Conservation (phyloP, 2,329 filamentous ascomycete species). For the Teratosphaeria epicoccoides region DNA sequence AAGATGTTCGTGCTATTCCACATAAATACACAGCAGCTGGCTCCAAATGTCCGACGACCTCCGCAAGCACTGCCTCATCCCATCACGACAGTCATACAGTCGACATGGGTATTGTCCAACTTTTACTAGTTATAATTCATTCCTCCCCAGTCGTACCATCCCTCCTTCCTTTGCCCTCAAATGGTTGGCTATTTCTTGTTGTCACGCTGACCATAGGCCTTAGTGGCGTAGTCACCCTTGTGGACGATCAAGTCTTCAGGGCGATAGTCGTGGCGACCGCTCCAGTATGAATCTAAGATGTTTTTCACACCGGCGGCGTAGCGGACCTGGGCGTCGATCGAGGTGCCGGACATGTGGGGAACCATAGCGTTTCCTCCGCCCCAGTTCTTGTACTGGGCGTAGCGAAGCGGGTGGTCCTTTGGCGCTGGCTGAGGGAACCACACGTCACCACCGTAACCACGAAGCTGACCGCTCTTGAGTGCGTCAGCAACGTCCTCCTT, state of each 20-base stretch:
- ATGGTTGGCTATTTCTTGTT: constrained; percentile 4
- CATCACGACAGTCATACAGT: neutral
- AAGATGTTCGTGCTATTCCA: neutral
- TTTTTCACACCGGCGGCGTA: constrained; percentile 53
- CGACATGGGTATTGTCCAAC: neutral
- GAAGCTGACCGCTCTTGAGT: constrained; percentile 81
- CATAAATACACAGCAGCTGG: neutral
- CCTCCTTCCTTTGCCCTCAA: neutral
- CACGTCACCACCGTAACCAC: constrained; percentile 77
- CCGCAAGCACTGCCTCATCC: neutral
- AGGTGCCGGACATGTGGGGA: constrained; percentile 96
- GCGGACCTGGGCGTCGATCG: constrained; percentile 91
- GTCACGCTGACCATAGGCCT: constrained; percentile 67
- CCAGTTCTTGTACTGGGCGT: constrained; percentile 76
- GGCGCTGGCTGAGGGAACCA: constrained; percentile 98
- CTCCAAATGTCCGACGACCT: neutral
- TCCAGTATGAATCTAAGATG: constrained; percentile 86
- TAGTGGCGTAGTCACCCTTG: constrained; percentile 86
- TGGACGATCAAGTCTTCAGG: constrained; percentile 85
- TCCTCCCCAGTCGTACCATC: neutral
- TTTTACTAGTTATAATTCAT: neutral
- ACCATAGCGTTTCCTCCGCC: constrained; percentile 98
- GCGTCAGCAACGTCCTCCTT: constrained; percentile 97
- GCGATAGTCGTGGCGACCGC: constrained; percentile 75
- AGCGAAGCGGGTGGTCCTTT: constrained; percentile 82